These are phyloP conservation scores for Heliamphora exappendiculata DNA, from an alignment of 148 eudicot genomes.

Conservation along the genomic window DNA sequence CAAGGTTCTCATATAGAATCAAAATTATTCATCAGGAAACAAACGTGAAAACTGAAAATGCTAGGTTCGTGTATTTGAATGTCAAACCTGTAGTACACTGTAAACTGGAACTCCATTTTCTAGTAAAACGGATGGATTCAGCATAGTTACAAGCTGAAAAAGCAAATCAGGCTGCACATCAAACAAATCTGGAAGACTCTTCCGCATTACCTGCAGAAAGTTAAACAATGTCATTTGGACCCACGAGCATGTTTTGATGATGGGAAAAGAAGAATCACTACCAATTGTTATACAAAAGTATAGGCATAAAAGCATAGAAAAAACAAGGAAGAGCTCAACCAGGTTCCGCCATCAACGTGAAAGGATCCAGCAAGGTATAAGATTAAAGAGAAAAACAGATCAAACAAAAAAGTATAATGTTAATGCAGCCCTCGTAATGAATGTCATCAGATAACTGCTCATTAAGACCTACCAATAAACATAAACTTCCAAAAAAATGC, in stretches of 20 bases:
- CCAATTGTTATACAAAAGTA: background rate
- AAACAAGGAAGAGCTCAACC: background rate
- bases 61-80: background rate
- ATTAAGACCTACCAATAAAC: background rate
- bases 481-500: background rate
- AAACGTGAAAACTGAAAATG: background rate
- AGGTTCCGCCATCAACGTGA: background rate
- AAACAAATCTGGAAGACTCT: conserved; percentile 91
- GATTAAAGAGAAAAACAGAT: background rate
- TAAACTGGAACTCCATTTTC: conserved; percentile 90
- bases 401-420: background rate
- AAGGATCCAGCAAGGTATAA: background rate
- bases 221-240: background rate
- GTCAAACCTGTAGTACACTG: conserved; percentile 74
- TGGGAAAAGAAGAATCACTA: background rate
- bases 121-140: conserved; percentile 88
- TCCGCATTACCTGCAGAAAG: conserved; percentile 74
- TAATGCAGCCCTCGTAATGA: background rate
- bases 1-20: background rate
- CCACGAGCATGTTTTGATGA: background rate
- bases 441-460: background rate
- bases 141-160: conserved; percentile 98
- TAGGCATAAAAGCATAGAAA: background rate
- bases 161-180: conserved; percentile 95
- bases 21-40: background rate